These are phyloP conservation scores for Gynostemma pentaphyllum DNA, from an alignment of 306 rosid genomes.

Conservation along the genomic window DNA sequence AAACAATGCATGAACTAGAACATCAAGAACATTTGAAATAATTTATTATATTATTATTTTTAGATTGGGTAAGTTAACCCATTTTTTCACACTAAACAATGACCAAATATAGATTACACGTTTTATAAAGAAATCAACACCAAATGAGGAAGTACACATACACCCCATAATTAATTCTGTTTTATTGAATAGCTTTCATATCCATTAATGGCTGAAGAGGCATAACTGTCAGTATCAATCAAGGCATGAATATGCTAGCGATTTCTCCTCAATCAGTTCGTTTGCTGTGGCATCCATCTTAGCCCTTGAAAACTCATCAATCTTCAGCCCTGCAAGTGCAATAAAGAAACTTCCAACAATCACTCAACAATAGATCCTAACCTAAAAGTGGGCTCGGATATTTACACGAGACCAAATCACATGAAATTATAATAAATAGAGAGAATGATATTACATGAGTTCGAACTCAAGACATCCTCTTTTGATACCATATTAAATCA, in stretches of 20 bases:
- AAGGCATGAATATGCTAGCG: slow-evolving; percentile 54
- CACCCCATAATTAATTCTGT: not conserved
- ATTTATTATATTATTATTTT: no score
- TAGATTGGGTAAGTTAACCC: no score
- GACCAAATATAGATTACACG: no score
- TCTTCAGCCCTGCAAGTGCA: slow-evolving; percentile 48
- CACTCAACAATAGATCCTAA: not conserved
- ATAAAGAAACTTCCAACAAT: slow-evolving; percentile 1
- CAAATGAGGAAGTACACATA: not conserved
- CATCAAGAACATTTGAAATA: no score
- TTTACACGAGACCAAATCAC: no score
- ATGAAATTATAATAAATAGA: no score
- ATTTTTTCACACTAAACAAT: no score
- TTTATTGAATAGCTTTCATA: not conserved
- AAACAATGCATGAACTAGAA: no score
- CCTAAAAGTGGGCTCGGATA: no score
- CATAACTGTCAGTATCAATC: slow-evolving; percentile 7
- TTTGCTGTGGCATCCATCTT: slow-evolving; percentile 72
- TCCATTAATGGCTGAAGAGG: not conserved
- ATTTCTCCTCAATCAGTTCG: slow-evolving; percentile 70
- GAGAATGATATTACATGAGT: no score
- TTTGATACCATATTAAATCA: no score
- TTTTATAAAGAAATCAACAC: not conserved
- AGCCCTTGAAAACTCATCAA: slow-evolving; percentile 57
- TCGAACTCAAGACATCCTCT: no score